Base-by-base conservation (phyloP, 331 rosid species). In the Acacia pycnantha region DNA sequence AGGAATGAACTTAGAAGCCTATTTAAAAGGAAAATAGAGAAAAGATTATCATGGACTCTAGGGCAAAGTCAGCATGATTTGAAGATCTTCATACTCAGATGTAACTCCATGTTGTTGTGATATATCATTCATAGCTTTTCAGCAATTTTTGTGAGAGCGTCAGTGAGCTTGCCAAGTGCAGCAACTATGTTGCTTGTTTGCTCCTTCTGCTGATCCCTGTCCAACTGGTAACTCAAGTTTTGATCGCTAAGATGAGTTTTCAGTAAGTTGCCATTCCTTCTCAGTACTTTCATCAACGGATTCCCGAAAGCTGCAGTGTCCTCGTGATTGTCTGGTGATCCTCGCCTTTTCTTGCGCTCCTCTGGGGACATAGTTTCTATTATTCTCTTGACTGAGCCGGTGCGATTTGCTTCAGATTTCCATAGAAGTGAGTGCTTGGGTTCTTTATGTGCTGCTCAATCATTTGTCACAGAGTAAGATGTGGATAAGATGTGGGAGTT, bases 101-200 rank as follows among this genome's bases (percentile, higher is more conserved):
- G 59, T 9, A 46, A 50, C 56, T 65, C 59, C 50, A 68, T 37
- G 56, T 75, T 79, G 68, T 58, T 73, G 51, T 65, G 85, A 77
- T 53, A 68, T 53, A 73, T 66, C 62, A 29, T 51, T 82, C 31
- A 86, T 65, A 86, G 79, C 88, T 87, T 89, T 27, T 89, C 90
- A 35, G 87, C 92, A 82, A 89, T 87, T 76, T 85, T 86, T 65
- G 37, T 77, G 11, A 89, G 14, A 58, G 90, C 92, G 81, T 89
- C 92, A 9, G 92, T 78, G 75, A 87, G 84, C 78, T 79, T 85
- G 59, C 87, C 84, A 21, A 89, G 88, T 46, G 88, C 87, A 66
- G 92, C 73, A 58, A 86, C 74, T 76, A 89, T 65, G 77, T 50
- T 78, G 46, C 77, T 83, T 27, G 83, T 66, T 24, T 89, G 87